Evolutionary conservation across 2,329 filamentous ascomycete genomes (phyloP), one percentile per base, ranked within the genome.

Genomic region (Pseudogymnoascus sp.): DNA sequence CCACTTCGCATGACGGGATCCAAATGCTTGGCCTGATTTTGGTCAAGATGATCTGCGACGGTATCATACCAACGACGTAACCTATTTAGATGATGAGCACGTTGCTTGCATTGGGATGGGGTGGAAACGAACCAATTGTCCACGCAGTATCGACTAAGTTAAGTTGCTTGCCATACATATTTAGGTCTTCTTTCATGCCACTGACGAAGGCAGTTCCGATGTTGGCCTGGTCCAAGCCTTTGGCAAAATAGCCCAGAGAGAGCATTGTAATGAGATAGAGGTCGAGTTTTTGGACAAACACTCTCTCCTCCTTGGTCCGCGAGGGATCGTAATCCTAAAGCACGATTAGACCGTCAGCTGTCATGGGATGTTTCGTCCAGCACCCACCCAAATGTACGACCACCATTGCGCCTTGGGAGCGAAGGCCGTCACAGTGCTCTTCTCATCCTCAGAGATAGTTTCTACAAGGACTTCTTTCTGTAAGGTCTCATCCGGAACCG

Each of bases 131-230:
- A 28, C 25, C 30, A 18, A 15, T n/a, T n/a, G 30, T 60, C 11
- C 60, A 47, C 37, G 15, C 33, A 36, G 6, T 20, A n/a, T 38
- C 22, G n/a, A 9, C n/a, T 43, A 74, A 74, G 60, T 75, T 83
- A 36, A 83, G 73, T 62, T 85, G 74, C 64, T 85, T 83, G 2
- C 76, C 75, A 58, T 80, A 78, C 4, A 84, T 68, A 3, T 71
- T 66, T 6, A 81, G 71, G 58, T 81, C 74, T 59, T 80, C 73
- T 57, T 68, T 66, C 70, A 71, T 71, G 7, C 70, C 69, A 15
- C 65, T 68, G 8, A 71, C 68, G 37, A 68, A 72, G 8, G 66
- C 66, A 62, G 65, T 67, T 18, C 63, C 66, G 35, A 65, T 60
- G 41, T 67, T 67, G 11, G 71, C 67, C 65, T 72, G 71, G 64